Conservation (phyloP, 2,329 filamentous ascomycete genomes). For the Fusarium ambrosium region DNA sequence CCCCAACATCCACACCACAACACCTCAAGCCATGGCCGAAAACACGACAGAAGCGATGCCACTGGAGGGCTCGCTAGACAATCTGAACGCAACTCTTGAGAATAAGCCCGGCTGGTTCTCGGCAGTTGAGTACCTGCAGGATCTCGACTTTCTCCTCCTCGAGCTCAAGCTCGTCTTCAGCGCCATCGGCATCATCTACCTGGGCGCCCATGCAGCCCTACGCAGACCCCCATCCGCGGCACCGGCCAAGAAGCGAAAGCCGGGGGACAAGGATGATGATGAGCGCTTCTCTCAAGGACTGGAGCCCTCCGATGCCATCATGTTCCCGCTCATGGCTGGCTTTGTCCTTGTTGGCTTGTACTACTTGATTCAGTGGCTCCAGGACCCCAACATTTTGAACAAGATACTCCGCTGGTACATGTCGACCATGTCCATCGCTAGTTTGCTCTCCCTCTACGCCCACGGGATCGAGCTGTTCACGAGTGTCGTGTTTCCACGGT, state of each 20-base stretch:
- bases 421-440: slow-evolving; percentile 82
- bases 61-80: slow-evolving; percentile 43
- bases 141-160: slow-evolving; percentile 59
- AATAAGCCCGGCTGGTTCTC: slow-evolving; percentile 40
- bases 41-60: slow-evolving; percentile 38
- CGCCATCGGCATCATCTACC: slow-evolving; percentile 85
- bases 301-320: slow-evolving; percentile 80
- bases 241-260: slow-evolving; percentile 63
- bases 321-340: slow-evolving; percentile 86
- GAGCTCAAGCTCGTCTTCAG: slow-evolving; percentile 69
- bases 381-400: slow-evolving; percentile 85
- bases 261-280: slow-evolving; percentile 61
- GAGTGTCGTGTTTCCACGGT: slow-evolving; percentile 79
- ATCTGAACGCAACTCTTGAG: slow-evolving; percentile 49
- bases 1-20: slow-evolving; percentile 6
- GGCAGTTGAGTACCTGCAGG: slow-evolving; percentile 49
- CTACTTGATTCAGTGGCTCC: slow-evolving; percentile 88
- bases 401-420: slow-evolving; percentile 88
- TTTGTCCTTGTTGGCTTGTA: slow-evolving; percentile 81
- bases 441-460: slow-evolving; percentile 79
- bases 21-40: slow-evolving; percentile 38
- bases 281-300: slow-evolving; percentile 66
- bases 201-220: slow-evolving; percentile 87
- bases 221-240: slow-evolving; percentile 85
- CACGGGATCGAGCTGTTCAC: slow-evolving; percentile 76